These are phyloP conservation scores for Atalantia buxifolia DNA, from an alignment of 345 rosid species.

Conservation along the genomic window DNA sequence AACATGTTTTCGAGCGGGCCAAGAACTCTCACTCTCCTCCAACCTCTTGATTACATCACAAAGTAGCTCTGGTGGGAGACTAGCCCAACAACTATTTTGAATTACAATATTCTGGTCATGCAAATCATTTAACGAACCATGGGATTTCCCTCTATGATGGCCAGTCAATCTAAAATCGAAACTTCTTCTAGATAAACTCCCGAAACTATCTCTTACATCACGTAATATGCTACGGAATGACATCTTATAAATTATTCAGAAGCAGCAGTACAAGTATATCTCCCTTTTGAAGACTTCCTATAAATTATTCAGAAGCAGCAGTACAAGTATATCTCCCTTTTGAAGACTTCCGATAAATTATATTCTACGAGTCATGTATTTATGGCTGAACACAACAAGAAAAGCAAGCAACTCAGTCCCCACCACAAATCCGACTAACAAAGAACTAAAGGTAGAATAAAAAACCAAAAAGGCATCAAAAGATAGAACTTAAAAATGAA, in stretches of 20 bases:
- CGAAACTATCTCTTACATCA: conserved; percentile 63
- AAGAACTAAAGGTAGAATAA: background rate
- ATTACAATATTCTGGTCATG: conserved; percentile 41
- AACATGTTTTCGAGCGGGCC: conserved; percentile 61
- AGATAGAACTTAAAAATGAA: background rate
- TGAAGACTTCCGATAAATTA: background rate
- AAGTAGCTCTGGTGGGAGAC: conserved; percentile 62
- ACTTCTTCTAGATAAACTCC: conserved; percentile 66
- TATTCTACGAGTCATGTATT: background rate
- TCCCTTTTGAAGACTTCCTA: background rate
- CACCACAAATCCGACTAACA: background rate
- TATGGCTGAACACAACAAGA: conserved; percentile 24
- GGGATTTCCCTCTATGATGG: conserved; percentile 59
- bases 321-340: background rate
- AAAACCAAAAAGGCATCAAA: background rate
- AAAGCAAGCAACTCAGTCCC: conserved; percentile 17
- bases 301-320: background rate
- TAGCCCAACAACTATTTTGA: conserved; percentile 65
- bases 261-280: background rate
- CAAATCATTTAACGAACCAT: conserved; percentile 36
- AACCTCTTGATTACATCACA: conserved; percentile 57
- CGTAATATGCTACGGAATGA: conserved; percentile 67
- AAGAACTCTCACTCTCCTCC: conserved; percentile 63
- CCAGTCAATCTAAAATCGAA: conserved; percentile 51
- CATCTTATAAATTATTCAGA: conserved; percentile 30